These are phyloP conservation scores for Phytophthora syringae DNA, from an alignment of 352 stramenopile species.

Conservation along the genomic window DNA sequence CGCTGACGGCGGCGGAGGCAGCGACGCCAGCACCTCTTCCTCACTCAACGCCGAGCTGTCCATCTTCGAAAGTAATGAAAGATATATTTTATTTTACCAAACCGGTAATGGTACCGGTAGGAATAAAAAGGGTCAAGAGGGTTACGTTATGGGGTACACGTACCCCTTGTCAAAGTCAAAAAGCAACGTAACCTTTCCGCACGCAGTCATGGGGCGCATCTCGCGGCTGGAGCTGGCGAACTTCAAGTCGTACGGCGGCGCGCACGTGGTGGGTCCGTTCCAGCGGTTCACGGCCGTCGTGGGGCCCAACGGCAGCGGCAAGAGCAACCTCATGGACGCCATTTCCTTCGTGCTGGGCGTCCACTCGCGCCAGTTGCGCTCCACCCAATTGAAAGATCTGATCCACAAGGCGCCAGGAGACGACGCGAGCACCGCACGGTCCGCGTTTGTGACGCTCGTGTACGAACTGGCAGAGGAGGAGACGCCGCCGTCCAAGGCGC, in stretches of 20 bases:
- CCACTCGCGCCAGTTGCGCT: constrained; percentile 95
- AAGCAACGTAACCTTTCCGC: neutral
- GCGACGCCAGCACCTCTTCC: constrained; percentile 33
- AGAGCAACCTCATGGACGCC: constrained; percentile 96
- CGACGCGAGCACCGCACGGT: constrained; percentile 34
- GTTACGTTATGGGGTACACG: too few relatives aligned
- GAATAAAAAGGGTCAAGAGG: too few relatives aligned
- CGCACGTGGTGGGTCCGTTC: constrained; percentile 96
- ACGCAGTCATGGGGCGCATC: constrained; percentile 87
- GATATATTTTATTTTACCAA: too few relatives aligned
- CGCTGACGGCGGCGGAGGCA: constrained; percentile 36
- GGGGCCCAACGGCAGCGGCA: constrained; percentile 97
- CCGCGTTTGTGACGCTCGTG: constrained; percentile 94
- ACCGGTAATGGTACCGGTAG: too few relatives aligned
- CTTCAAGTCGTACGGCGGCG: constrained; percentile 99
- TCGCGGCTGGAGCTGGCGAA: constrained; percentile 97
- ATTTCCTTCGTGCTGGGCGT: constrained; percentile 99
- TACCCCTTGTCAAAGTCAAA: too few relatives aligned
- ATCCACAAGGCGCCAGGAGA: constrained; percentile 86
- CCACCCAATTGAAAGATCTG: constrained; percentile 96
- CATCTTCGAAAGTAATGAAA: too few relatives aligned
- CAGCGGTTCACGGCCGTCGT: constrained; percentile 98
- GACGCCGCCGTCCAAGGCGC: constrained; percentile 46
- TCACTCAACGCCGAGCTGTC: constrained; percentile 20
- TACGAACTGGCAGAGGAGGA: constrained; percentile 89